phyloP scores from a whole-genome alignment of 73 alveolate genomes.

The Stentor coeruleus region DNA sequence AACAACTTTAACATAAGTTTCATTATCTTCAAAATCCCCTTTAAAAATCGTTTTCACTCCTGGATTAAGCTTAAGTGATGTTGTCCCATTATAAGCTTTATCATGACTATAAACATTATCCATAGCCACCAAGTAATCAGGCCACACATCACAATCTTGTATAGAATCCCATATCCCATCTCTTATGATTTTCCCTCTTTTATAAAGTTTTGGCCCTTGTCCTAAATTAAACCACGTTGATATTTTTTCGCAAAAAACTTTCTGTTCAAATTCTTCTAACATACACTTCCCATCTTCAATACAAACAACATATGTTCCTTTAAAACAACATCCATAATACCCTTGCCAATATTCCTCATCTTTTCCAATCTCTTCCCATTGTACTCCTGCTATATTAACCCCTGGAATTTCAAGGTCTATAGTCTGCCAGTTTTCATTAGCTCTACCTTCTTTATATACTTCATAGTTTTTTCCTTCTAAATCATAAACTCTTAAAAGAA shows the following conservation, averaged over 20 bases:
- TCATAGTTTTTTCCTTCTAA: not conserved
- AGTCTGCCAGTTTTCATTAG: not conserved
- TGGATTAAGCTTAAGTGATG: constrained; percentile 3
- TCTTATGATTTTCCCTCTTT: not conserved
- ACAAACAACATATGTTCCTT: not conserved
- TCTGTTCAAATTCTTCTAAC: not conserved
- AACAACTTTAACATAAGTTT: not conserved
- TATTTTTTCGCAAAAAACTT: not conserved
- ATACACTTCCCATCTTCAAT: not conserved
- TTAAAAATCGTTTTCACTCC: not conserved
- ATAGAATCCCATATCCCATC: not conserved
- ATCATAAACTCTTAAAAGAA: not conserved
- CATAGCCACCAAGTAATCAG: not conserved
- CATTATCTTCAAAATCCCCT: not conserved
- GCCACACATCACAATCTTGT: not conserved
- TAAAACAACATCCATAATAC: constrained; percentile 35
- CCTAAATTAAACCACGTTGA: not conserved
- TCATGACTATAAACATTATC: not conserved
- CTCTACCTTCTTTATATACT: not conserved
- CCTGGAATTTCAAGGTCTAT: not conserved
- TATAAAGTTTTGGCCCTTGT: not conserved
- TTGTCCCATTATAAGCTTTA: constrained; percentile 1
- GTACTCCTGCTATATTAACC: not conserved
- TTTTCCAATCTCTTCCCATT: constrained; percentile 35
- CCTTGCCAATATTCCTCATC: constrained; percentile 67